Percentiles rank a stretch among this genome's conserved stretches.
These are phyloP conservation scores for Trichocladium antarcticum DNA, from an alignment of 495 filamentous ascomycete genomes.

Conservation along the genomic window DNA sequence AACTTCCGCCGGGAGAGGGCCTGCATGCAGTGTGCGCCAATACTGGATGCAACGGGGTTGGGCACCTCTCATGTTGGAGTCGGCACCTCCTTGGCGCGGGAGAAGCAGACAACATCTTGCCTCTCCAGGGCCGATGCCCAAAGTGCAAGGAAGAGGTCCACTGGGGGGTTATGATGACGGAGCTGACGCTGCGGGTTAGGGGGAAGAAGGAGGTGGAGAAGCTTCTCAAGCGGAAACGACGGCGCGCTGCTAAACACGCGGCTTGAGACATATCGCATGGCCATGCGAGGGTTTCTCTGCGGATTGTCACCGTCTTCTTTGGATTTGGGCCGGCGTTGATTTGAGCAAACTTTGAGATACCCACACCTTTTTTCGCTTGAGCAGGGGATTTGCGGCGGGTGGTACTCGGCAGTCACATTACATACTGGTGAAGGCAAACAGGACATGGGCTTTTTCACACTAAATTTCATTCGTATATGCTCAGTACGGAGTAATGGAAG, in stretches of 20 bases:
- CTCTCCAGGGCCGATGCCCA: conserved; percentile 62
- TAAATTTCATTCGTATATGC: no score
- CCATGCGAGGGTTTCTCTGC: no score
- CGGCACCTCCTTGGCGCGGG: conserved; percentile 44
- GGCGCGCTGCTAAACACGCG: conserved; percentile 19
- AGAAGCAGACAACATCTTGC: conserved; percentile 45
- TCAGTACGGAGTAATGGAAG: no score
- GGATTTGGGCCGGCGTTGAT: no score
- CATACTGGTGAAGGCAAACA: no score
- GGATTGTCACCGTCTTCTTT: no score
- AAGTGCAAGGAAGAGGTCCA: conserved; percentile 48
- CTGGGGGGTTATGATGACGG: conserved; percentile 75
- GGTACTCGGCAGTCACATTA: no score
- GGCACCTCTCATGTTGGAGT: conserved; percentile 71
- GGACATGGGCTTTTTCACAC: no score
- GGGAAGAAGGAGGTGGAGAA: conserved; percentile 54
- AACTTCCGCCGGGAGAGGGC: conserved; percentile 37
- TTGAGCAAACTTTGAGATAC: no score
- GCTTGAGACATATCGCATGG: no score
- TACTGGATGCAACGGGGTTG: conserved; percentile 50
- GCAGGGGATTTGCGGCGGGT: no score
- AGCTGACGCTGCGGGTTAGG: conserved; percentile 59
- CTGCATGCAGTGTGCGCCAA: conserved; percentile 62
- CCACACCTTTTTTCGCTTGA: no score
- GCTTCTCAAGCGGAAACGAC: conserved; percentile 48